Evolutionary conservation across 768 basidiomycete species (phyloP), one percentile per base, ranked within the genome.

Genomic region (Leccinellum rugosiceps): DNA sequence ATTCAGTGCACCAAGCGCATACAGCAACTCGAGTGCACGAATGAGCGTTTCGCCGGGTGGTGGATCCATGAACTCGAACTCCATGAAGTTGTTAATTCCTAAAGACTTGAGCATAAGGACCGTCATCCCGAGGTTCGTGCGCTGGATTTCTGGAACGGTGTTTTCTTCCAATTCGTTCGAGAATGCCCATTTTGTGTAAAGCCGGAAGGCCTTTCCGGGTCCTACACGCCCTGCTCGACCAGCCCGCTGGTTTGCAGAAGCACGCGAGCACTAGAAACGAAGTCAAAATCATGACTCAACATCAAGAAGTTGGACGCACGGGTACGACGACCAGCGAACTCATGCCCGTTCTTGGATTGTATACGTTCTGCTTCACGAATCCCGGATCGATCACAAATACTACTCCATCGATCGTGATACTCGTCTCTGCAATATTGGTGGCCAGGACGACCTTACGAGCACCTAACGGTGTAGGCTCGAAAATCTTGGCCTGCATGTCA

Each of bases 331-430:
- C 85, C 14, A 99, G 79, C 1, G 94, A 96, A 10, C 93, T 94
- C 97, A 99, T 99, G 14, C 97, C 96, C 45, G 97, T 97, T 67
- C 95, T 83, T 2, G 97, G 97, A 73, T 99, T 99, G 71, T 97
- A 99, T 41, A 94, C 90, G 72, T 99, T 98, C 70, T 99, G 97
- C 78, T 99, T 99, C 64, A 98, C 96, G 67, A 98, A 98, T 13
- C 97, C 97, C 3, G 97, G 97, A 71, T 99, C 97, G 62, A 99
- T 98, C 41, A 99, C 97, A 71, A 97, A 99, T 2, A 98, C 96
- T 6, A 99, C 97, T 28, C 97, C 97, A 54, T 98, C 97, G 63
- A 99, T 99, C 8, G 97, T 99, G 70, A 99, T 99, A 6, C 93
- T 95, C 4, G 97, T 99, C 74, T 99, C 97, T n/a, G 97, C 97